Evolutionary conservation across 345 rosid species (phyloP).

Genomic region (Camelina hispida): DNA sequence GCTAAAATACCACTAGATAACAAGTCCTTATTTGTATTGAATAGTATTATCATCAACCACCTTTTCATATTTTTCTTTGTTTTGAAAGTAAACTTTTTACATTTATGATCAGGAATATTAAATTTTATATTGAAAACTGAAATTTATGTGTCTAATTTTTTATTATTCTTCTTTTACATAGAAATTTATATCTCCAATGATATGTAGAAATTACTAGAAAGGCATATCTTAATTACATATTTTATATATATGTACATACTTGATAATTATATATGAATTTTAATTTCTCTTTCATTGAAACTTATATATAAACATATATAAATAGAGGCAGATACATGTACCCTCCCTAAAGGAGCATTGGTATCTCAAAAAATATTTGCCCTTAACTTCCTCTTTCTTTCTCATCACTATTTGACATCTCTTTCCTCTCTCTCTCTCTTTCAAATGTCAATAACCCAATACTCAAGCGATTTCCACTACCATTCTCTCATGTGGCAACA

Average conservation of each 20-base stretch:
- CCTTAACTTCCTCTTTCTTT: conserved; percentile 43
- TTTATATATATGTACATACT: not conserved
- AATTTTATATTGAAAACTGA: not conserved
- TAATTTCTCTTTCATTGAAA: conserved; percentile 25
- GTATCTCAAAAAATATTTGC: conserved; percentile 33
- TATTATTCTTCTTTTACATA: not conserved
- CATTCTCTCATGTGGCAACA: conserved; percentile 54
- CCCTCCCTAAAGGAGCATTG: conserved; percentile 34
- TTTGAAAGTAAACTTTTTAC: conserved; percentile 18
- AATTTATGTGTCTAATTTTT: not conserved
- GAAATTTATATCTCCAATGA: not conserved
- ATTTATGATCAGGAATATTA: conserved; percentile 21
- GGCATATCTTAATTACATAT: not conserved
- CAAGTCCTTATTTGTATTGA: not conserved
- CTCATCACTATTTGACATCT: conserved; percentile 44
- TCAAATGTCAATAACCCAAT: conserved; percentile 58
- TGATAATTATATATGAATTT: not conserved
- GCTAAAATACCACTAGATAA: conserved; percentile 15
- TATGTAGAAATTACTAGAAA: conserved; percentile 17
- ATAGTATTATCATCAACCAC: not conserved
- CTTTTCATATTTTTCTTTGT: conserved; percentile 9
- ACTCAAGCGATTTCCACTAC: conserved; percentile 50
- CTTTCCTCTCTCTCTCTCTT: conserved; percentile 26
- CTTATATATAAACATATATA: conserved; percentile 24
- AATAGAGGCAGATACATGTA: conserved; percentile 43